Evolutionary conservation across 768 basidiomycete genomes (phyloP).

Genomic region (Suillus alpinus): DNA sequence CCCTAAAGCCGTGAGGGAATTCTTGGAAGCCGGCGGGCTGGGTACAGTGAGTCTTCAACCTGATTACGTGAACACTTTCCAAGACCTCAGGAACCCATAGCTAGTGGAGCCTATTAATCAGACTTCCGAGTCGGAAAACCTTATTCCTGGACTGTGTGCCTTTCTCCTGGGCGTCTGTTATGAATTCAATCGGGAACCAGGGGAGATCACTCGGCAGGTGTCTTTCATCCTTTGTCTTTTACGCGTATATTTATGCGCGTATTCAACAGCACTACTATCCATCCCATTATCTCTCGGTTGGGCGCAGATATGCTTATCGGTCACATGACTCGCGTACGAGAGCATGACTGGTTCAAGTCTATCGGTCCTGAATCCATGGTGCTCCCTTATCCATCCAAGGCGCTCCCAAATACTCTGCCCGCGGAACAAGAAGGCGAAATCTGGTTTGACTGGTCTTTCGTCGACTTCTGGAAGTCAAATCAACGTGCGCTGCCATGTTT

Average conservation of each 20-base stretch:
- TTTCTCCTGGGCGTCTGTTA: slow-evolving; percentile 94
- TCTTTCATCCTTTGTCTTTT: background rate
- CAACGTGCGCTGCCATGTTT: slow-evolving; percentile 57
- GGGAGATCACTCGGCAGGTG: slow-evolving; percentile 86
- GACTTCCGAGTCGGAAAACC: slow-evolving; percentile 75
- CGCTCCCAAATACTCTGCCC: slow-evolving; percentile 12
- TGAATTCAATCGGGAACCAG: slow-evolving; percentile 93
- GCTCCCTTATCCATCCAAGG: slow-evolving; percentile 42
- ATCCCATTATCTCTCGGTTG: slow-evolving; percentile 87
- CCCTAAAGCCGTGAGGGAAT: slow-evolving; percentile 80
- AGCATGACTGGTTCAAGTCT: slow-evolving; percentile 90
- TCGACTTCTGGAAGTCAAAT: slow-evolving; percentile 98
- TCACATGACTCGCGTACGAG: slow-evolving; percentile 81
- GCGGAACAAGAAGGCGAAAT: slow-evolving; percentile 72
- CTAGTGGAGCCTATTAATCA: slow-evolving; percentile 95
- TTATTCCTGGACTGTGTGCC: slow-evolving; percentile 87
- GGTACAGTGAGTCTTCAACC: slow-evolving; percentile 66
- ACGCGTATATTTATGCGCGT: background rate
- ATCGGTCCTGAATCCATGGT: slow-evolving; percentile 86
- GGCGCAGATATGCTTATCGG: slow-evolving; percentile 87
- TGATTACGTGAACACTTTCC: background rate
- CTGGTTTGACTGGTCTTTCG: slow-evolving; percentile 98
- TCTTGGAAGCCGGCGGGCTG: slow-evolving; percentile 86
- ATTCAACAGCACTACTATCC: slow-evolving; percentile 65
- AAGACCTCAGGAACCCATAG: slow-evolving; percentile 36